A percentile compares a stretch with the other conserved stretches of the same genome.
Conservation (phyloP, 2,329 filamentous ascomycete species). For the Fragosphaeria purpurea region DNA sequence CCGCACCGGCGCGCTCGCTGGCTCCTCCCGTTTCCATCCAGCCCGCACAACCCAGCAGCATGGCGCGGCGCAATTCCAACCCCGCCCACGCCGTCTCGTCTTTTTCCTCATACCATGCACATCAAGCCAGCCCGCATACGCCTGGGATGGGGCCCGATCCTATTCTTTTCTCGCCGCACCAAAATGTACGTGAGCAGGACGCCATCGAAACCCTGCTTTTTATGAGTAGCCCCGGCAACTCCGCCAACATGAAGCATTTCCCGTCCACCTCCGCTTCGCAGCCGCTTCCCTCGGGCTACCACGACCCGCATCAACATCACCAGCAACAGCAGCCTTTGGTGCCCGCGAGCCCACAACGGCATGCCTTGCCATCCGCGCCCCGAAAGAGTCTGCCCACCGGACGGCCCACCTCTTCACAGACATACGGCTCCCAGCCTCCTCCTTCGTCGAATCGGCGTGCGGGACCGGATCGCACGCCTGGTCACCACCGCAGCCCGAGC, state of each 20-base stretch:
- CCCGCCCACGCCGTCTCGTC: conserved; percentile 37
- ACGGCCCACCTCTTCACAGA: conserved; percentile 19
- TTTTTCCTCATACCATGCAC: conserved; percentile 29
- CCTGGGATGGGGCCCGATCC: conserved; percentile 36
- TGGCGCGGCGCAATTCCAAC: conserved; percentile 39
- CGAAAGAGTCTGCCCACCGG: conserved; percentile 43
- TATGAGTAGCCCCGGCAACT: conserved; percentile 71
- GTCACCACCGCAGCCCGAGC: conserved; percentile 22
- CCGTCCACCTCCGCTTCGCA: conserved; percentile 26
- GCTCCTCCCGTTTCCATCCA: conserved; percentile 47
- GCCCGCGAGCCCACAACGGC: conserved; percentile 22
- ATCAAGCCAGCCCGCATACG: conserved; percentile 20
- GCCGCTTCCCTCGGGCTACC: conserved; percentile 24
- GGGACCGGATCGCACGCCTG: conserved; percentile 17
- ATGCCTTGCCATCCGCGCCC: conserved; percentile 37
- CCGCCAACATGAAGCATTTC: conserved; percentile 51
- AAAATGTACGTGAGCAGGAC: conserved; percentile 65
- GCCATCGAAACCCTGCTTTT: conserved; percentile 72
- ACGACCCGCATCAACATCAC: conserved; percentile 4
- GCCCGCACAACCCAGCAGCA: conserved; percentile 31
- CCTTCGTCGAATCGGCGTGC: conserved; percentile 13
- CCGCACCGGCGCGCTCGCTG: conserved; percentile 29
- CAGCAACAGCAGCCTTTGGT: conserved; percentile 16
- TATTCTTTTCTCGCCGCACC: conserved; percentile 57
- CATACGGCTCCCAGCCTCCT: conserved; percentile 11